Percentiles rank a stretch among this genome's conserved stretches.
These are phyloP conservation scores for Phytophthora cactorum DNA, from an alignment of 352 stramenopile genomes.

Conservation along the genomic window DNA sequence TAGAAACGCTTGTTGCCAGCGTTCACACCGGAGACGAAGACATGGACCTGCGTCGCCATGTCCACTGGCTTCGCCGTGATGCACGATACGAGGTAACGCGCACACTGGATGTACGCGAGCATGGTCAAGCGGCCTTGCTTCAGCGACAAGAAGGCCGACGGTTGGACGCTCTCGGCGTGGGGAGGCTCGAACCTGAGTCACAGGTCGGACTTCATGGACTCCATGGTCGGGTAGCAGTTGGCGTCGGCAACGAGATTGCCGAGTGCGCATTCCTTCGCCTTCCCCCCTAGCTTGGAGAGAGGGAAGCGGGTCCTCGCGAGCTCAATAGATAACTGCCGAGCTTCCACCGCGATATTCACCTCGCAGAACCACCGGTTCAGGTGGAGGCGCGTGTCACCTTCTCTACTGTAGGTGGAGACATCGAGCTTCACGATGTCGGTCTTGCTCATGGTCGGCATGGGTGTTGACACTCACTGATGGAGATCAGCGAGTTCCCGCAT, in stretches of 20 bases:
- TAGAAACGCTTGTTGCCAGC: slow-evolving; percentile 26
- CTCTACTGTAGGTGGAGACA: slow-evolving; percentile 33
- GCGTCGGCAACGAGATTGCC: slow-evolving; percentile 17
- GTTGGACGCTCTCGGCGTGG: slow-evolving; percentile 18
- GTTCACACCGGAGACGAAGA: no score
- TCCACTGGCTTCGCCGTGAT: slow-evolving; percentile 15
- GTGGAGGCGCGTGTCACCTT: slow-evolving; percentile 8
- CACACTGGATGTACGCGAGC: slow-evolving; percentile 28
- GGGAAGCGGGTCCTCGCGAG: slow-evolving; percentile 3
- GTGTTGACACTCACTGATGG: no score
- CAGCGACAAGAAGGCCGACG: slow-evolving; percentile 16
- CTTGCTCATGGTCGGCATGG: no score
- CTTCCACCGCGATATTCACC: slow-evolving; percentile 28
- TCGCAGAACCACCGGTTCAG: slow-evolving; percentile 7
- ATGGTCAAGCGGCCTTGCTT: slow-evolving; percentile 26
- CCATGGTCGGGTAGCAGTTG: slow-evolving; percentile 13
- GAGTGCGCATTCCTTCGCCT: slow-evolving; percentile 20
- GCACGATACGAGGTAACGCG: slow-evolving; percentile 26
- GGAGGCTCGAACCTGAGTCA: slow-evolving; percentile 23
- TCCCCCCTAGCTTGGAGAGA: slow-evolving; percentile 18
- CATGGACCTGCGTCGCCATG: slow-evolving; percentile 18
- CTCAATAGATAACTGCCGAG: slow-evolving; percentile 15
- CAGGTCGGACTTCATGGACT: background rate
- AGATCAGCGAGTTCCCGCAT: no score
- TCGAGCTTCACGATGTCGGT: slow-evolving; percentile 34